These are phyloP conservation scores for Termitomyces sp. DNA, from an alignment of 768 basidiomycete species.

Conservation along the genomic window DNA sequence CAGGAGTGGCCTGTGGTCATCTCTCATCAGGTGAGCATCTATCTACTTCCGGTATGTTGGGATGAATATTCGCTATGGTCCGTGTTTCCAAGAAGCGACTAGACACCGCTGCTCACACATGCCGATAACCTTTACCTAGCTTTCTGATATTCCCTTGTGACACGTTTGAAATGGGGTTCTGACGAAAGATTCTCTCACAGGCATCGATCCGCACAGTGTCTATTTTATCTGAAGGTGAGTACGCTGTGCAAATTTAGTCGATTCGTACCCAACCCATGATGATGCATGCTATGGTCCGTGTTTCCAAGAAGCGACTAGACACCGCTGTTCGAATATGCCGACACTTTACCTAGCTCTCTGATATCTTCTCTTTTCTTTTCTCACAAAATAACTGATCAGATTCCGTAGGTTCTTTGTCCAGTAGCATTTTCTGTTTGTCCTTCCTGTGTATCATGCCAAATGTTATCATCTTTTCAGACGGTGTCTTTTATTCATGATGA, in stretches of 20 bases:
- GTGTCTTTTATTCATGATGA: neutral
- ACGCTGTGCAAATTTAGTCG: neutral
- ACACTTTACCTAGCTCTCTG: constrained; percentile 72
- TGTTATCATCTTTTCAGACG: neutral
- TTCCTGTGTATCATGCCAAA: neutral
- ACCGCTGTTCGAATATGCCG: constrained; percentile 73
- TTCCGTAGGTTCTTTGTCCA: neutral
- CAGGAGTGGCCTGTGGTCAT: neutral
- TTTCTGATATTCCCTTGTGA: constrained; percentile 79
- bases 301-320: constrained; percentile 91
- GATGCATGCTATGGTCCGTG: constrained; percentile 81
- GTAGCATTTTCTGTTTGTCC: neutral
- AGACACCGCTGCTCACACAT: constrained; percentile 77
- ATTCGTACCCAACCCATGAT: constrained; percentile 43
- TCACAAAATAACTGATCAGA: neutral
- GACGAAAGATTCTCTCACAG: constrained; percentile 4
- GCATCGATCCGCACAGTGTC: neutral
- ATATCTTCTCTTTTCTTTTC: constrained; percentile 21
- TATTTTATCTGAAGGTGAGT: constrained; percentile 7
- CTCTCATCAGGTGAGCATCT: constrained; percentile 7
- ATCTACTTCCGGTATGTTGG: constrained; percentile 16
- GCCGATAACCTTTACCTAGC: constrained; percentile 81
- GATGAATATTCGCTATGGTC: constrained; percentile 88
- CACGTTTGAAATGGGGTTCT: constrained; percentile 26
- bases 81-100: constrained; percentile 91